Evolutionary conservation across 2,329 filamentous ascomycete genomes (phyloP), one percentile per base, ranked within the genome.

Genomic region (Harringtonia lauricola): DNA sequence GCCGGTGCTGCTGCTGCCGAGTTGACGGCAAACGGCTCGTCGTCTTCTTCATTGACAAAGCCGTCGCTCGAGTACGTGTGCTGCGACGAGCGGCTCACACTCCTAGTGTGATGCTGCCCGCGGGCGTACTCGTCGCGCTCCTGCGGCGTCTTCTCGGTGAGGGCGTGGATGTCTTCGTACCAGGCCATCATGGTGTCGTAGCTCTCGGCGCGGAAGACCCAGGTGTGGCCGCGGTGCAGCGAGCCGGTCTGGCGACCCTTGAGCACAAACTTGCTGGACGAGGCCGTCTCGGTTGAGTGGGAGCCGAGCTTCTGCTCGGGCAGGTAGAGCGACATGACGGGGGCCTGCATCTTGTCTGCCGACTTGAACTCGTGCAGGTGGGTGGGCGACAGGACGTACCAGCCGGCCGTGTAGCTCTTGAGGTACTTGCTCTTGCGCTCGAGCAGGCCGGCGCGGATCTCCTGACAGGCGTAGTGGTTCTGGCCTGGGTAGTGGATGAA

Each of bases 321-420:
- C 24, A 98, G 76, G 59, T 92, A 94, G 44, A 98, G 72, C 35
- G 92, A 96, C 90, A 98, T 95, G 59, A 96, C 79, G 1, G 92
- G 92, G 33, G 85, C 82, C 63, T 92, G 86, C 47, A 77, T 83
- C 60, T 90, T 89, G 64, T 96, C 90, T 52, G 88, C 87, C n/a
- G 88, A 95, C 62, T 95, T 95, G 75, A 96, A 98, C 64, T 98
- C 92, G 66, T 98, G 92, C 19, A 98, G 74, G 64, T 98, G 92
- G 44, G 92, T 96, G 15, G 92, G 86, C 54, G 92, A 95, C 53
- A 98, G 70, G 39, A 96, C 88, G 62, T 95, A 90, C 89, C 90
- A 96, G 58, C 90, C 90, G 22, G 88, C 85, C 8, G 89, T 92
- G 62, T 95, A 95, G 61, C 89, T 95, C 70, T 95, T 96, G 49